Evolutionary conservation across 768 basidiomycete genomes (phyloP).

Genomic region (Lentinula aciculospora): DNA sequence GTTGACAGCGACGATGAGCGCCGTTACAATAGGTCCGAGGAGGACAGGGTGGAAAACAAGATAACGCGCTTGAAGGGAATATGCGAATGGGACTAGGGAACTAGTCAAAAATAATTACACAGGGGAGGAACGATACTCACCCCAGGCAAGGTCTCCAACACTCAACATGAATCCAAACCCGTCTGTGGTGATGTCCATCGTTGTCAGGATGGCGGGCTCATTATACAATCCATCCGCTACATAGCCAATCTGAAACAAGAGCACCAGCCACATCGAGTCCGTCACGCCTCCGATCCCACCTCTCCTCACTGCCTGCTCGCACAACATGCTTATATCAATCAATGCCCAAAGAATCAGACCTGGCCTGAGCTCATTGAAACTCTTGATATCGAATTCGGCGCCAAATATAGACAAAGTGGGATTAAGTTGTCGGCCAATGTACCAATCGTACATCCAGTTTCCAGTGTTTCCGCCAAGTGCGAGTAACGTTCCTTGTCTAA

Average conservation of each 20-base stretch:
- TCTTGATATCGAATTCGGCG: constrained; percentile 52
- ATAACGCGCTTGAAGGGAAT: constrained; percentile 90
- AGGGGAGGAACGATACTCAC: neutral
- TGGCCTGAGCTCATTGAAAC: constrained; percentile 82
- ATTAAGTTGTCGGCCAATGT: constrained; percentile 92
- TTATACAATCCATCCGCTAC: constrained; percentile 84
- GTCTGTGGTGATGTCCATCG: constrained; percentile 97
- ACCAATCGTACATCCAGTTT: constrained; percentile 89
- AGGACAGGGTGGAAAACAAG: constrained; percentile 86
- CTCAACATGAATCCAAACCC: constrained; percentile 99
- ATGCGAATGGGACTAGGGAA: constrained; percentile 72
- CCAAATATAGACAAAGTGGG: constrained; percentile 58
- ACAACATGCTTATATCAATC: constrained; percentile 85
- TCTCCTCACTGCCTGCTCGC: constrained; percentile 80
- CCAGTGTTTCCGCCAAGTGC: constrained; percentile 93
- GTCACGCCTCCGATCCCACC: constrained; percentile 63
- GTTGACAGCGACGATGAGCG: constrained; percentile 59
- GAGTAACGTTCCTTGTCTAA: constrained; percentile 62
- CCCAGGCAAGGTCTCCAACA: constrained; percentile 88
- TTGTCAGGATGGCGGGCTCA: constrained; percentile 89
- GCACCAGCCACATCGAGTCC: constrained; percentile 89
- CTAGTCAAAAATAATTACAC: too few species aligned
- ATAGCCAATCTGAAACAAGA: constrained; percentile 84
- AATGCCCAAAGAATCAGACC: constrained; percentile 91
- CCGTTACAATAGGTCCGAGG: constrained; percentile 56